Base-by-base conservation (phyloP, 179 eudicot genomes). In the Sideroxylon spinosum region DNA sequence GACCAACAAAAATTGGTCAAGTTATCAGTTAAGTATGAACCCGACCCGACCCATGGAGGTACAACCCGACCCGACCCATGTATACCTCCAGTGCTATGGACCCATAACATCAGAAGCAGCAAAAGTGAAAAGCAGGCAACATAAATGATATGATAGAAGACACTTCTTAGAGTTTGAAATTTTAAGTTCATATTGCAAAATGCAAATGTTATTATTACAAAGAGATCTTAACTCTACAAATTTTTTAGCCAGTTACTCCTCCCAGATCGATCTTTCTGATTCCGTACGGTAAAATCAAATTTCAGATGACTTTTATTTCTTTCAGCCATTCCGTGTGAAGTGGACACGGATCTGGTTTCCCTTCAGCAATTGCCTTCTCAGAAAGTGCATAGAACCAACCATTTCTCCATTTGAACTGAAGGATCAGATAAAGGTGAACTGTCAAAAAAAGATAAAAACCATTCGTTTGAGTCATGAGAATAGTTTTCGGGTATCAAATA, bases 381-480 rank as follows among this genome's bases (percentile, higher is more conserved):
- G 99, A 86, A 16, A 93, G 91, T 20, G 97, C 90, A 87, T 93
- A 92, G 86, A 95, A 95, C 99, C 99, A 95, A 10, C 99, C 99
- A 32, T 95, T 95, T 85, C 99, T 95, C 99, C 99, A 95, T 81
- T 90, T 93, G 78, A 93, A 93, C 99, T 93, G 92, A 16, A 52
- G 16, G 78, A 37, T 37, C 83, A 78, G 74, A 20, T 65, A 26
- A 37, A 52, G 2, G 14, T 28, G 4, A 62, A 13, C 12, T 1
- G 29, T 46, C 19, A 10, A 52, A 44, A 74, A 20, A 71, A 72
- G 4, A 19, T 57, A 26, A n/a, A 6, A 55, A n/a, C 14, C 19
- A 49, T 10, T 23, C 26, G 23, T 53, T 53, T 9, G 29, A 73
- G n/a, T 9, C 75, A 71, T 17, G 9, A 11, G 28, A 3, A 63